A percentile compares a stretch with the other conserved stretches of the same genome.
These are phyloP conservation scores for Arthrinium phaeospermum DNA, from an alignment of 2,329 filamentous ascomycete genomes.

Conservation along the genomic window DNA sequence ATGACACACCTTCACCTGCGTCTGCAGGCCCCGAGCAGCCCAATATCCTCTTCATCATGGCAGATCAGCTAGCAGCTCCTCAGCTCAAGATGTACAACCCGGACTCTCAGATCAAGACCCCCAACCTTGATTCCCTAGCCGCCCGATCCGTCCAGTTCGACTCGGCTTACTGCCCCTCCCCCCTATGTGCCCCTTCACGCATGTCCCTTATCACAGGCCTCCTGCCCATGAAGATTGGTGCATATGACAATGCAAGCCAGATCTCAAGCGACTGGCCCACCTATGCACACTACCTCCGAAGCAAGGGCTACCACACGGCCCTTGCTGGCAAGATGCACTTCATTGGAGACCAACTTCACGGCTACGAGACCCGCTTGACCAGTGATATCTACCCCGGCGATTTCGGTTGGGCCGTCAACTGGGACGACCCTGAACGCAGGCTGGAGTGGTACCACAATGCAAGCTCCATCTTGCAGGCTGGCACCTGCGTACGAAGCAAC, in stretches of 20 bases:
- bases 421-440: constrained; percentile 85
- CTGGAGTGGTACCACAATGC: constrained; percentile 98
- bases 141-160: constrained; percentile 87
- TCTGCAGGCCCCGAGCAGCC: constrained; percentile 53
- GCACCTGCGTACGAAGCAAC: constrained; percentile 87
- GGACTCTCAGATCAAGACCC: constrained; percentile 88
- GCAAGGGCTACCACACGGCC: constrained; percentile 85
- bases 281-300: constrained; percentile 88
- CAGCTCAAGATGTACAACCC: constrained; percentile 91
- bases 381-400: constrained; percentile 95
- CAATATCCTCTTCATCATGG: constrained; percentile 94
- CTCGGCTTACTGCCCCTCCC: constrained; percentile 92
- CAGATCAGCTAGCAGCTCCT: constrained; percentile 90
- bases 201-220: constrained; percentile 95
- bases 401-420: constrained; percentile 94
- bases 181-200: constrained; percentile 88
- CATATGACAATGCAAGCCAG: constrained; percentile 89
- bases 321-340: constrained; percentile 98
- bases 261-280: constrained; percentile 86
- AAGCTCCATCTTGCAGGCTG: constrained; percentile 89
- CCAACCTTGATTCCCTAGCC: constrained; percentile 84
- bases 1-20: constrained; percentile 8
- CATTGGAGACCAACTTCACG: constrained; percentile 91
- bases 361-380: constrained; percentile 91
- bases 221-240: constrained; percentile 87